Evolutionary conservation across 1,284 basidiomycete genomes (phyloP).

Genomic region (Hymenochaete sp.): DNA sequence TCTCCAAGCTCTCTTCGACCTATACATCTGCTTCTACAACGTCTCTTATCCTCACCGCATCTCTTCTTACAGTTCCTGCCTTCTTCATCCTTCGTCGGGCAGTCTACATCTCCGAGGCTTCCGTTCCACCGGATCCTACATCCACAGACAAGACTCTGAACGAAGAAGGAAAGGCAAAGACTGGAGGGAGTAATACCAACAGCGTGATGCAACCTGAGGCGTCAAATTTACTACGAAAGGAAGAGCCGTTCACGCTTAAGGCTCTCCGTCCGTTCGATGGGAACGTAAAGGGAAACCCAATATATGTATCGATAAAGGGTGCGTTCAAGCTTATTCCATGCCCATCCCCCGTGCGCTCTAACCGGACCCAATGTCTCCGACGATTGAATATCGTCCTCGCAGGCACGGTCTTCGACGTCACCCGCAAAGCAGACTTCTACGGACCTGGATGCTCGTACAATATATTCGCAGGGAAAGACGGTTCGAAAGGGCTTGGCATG

Average conservation of each 20-base stretch:
- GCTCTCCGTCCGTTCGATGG: slow-evolving; percentile 69
- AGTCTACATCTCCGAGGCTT: no score
- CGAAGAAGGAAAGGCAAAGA: slow-evolving; percentile 16
- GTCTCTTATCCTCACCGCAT: no score
- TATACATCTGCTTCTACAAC: no score
- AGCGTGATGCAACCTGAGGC: slow-evolving; percentile 62
- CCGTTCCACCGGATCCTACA: no score
- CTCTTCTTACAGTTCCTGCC: no score
- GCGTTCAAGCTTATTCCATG: slow-evolving; percentile 15
- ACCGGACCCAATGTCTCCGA: not conserved
- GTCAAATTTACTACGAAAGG: slow-evolving; percentile 58
- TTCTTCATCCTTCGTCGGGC: no score
- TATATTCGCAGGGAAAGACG: slow-evolving; percentile 86
- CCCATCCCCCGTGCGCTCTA: not conserved
- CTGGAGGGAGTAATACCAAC: slow-evolving; percentile 40
- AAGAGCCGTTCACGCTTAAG: slow-evolving; percentile 65
- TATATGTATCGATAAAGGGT: slow-evolving; percentile 89
- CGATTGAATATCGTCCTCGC: slow-evolving; percentile 14
- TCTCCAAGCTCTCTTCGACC: no score
- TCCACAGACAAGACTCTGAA: no score
- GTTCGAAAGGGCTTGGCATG: slow-evolving; percentile 72
- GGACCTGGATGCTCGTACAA: slow-evolving; percentile 64
- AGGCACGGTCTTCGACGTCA: slow-evolving; percentile 85
- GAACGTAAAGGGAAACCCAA: slow-evolving; percentile 50
- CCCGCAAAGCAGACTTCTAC: slow-evolving; percentile 73